Percentiles rank a stretch among this genome's conserved stretches.
Evolutionary conservation across 257 asterid genomes (phyloP).

Genomic region (Nicotiana sylvestris): DNA sequence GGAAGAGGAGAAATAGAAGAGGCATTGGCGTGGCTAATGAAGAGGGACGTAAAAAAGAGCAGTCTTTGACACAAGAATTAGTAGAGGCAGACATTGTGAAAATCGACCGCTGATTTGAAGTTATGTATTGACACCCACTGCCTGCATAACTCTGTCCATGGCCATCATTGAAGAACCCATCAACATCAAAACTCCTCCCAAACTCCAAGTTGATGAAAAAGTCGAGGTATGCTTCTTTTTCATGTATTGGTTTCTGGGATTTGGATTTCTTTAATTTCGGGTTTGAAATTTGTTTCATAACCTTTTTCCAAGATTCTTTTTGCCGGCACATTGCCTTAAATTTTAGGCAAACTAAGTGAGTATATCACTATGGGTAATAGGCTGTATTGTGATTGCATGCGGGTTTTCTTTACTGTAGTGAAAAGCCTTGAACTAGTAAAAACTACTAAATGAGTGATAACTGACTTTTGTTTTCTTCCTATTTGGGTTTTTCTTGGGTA

Average conservation of each 20-base stretch:
- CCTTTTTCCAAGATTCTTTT: background rate
- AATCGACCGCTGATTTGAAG: background rate
- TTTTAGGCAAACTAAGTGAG: background rate
- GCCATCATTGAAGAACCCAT: background rate
- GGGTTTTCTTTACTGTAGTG: background rate
- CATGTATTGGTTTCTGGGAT: background rate
- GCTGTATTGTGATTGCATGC: background rate
- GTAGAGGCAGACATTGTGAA: too few relatives aligned
- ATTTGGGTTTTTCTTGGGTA: background rate
- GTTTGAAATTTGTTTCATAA: background rate
- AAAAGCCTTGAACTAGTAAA: background rate
- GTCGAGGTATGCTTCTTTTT: background rate
- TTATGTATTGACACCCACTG: background rate
- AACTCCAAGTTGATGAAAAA: background rate
- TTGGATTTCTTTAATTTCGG: background rate
- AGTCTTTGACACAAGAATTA: too few relatives aligned
- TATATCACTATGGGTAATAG: background rate
- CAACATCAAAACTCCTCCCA: background rate
- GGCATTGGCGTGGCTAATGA: too few relatives aligned
- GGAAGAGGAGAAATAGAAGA: too few relatives aligned
- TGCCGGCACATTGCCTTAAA: background rate
- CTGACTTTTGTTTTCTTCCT: background rate
- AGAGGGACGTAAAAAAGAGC: too few relatives aligned
- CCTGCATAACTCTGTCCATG: background rate
- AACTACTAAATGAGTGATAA: background rate